phyloP scores from a whole-genome alignment of 305 asterid genomes.

The Solanum chacoense region DNA sequence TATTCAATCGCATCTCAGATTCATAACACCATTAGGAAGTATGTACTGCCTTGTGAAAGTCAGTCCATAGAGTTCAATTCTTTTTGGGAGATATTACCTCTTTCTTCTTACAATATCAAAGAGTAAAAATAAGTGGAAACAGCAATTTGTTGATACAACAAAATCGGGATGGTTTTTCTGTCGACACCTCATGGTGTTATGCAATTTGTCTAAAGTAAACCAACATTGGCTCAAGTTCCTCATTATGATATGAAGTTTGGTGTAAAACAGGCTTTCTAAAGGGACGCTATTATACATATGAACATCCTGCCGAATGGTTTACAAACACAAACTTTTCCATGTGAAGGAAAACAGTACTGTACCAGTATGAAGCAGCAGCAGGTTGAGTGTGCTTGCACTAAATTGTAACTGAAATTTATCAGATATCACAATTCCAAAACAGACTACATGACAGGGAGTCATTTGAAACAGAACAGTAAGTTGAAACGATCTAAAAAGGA shows the following conservation, averaged over 20 bases:
- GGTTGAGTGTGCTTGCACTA: background rate
- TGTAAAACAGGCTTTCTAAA: too few relatives aligned
- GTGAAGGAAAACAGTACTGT: background rate
- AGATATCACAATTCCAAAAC: background rate
- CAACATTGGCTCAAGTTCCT: background rate
- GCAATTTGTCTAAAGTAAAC: background rate
- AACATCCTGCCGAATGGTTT: background rate
- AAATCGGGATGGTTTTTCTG: background rate
- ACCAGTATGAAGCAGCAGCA: background rate
- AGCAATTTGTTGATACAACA: background rate
- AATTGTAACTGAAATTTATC: background rate
- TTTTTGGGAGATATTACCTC: too few relatives aligned
- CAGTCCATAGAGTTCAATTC: too few relatives aligned
- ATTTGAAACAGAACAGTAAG: too few relatives aligned
- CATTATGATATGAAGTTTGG: too few relatives aligned
- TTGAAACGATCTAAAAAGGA: background rate
- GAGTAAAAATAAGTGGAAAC: too few relatives aligned
- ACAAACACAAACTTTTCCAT: background rate
- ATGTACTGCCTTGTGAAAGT: too few relatives aligned
- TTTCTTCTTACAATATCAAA: too few relatives aligned
- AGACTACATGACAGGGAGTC: background rate
- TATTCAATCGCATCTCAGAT: too few relatives aligned
- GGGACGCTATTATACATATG: background rate
- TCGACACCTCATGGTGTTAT: background rate
- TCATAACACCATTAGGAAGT: too few relatives aligned